A percentile compares a stretch with the other conserved stretches of the same genome.
Conservation (phyloP, 805 yeast genomes). For the Kazachstania kunashirensis region DNA sequence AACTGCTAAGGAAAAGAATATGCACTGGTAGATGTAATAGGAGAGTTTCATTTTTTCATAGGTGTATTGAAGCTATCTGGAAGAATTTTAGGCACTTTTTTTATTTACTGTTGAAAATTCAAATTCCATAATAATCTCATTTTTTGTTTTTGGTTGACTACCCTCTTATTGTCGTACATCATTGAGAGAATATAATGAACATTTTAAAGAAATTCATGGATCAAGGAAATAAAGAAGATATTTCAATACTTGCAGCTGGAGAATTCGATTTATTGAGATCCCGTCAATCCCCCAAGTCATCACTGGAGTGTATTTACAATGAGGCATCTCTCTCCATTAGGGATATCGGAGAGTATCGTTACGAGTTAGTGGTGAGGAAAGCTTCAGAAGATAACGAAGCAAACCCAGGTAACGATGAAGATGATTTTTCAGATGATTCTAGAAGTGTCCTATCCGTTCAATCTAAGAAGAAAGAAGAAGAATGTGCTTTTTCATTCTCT, state of each 20-base stretch:
- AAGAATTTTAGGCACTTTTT: no score
- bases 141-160: no score
- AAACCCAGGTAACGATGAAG: slow-evolving; percentile 42
- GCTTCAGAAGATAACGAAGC: slow-evolving; percentile 59
- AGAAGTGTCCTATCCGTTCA: slow-evolving; percentile 26
- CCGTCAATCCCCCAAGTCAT: slow-evolving; percentile 78
- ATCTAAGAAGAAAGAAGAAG: slow-evolving; percentile 40
- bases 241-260: slow-evolving; percentile 69
- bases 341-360: slow-evolving; percentile 54
- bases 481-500: slow-evolving; percentile 61
- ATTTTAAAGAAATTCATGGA: slow-evolving; percentile 57
- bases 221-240: slow-evolving; percentile 45
- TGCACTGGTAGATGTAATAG: no score
- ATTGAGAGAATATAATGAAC: no score
- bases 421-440: slow-evolving; percentile 32
- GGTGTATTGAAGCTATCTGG: no score
- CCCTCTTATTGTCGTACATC: no score
- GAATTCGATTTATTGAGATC: slow-evolving; percentile 64
- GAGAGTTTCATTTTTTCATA: no score
- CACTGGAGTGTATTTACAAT: slow-evolving; percentile 68
- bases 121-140: no score
- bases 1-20: no score
- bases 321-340: slow-evolving; percentile 71
- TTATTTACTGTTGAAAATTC: no score
- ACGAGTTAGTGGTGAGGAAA: slow-evolving; percentile 61